phyloP scores from a whole-genome alignment of 129 eudicot genomes.

The Rutidosis leptorrhynchoides region DNA sequence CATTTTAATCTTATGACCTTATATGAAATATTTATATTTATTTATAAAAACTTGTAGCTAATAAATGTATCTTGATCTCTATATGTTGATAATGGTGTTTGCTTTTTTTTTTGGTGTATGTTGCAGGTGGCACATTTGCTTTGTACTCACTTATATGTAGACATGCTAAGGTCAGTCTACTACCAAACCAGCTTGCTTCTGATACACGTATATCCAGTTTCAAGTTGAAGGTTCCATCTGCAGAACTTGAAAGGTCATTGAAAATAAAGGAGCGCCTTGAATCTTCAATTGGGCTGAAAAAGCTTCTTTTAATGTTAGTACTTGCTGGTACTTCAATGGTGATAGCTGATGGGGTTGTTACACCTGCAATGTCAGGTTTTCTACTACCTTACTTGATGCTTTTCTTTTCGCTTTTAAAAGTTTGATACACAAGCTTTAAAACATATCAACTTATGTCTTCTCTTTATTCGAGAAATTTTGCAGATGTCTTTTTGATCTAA shows the following conservation, averaged over 20 bases:
- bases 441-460: slow-evolving; percentile 2
- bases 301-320: slow-evolving; percentile 76
- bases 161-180: slow-evolving; percentile 93
- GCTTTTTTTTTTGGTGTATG: slow-evolving; percentile 10
- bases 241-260: slow-evolving; percentile 92
- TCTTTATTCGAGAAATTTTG: slow-evolving; percentile 10
- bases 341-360: slow-evolving; percentile 94
- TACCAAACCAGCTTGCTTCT: slow-evolving; percentile 85
- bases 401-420: slow-evolving; percentile 5
- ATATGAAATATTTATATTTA: neutral
- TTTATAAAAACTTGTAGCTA: slow-evolving; percentile 2
- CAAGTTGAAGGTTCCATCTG: slow-evolving; percentile 87
- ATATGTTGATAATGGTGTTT: neutral
- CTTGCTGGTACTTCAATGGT: slow-evolving; percentile 98
- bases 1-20: slow-evolving; percentile 6
- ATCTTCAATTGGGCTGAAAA: slow-evolving; percentile 64
- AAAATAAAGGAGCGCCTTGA: slow-evolving; percentile 81
- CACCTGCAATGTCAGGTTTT: slow-evolving; percentile 97
- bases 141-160: slow-evolving; percentile 91
- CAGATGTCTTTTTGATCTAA: slow-evolving; percentile 12
- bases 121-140: slow-evolving; percentile 95
- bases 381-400: slow-evolving; percentile 9
- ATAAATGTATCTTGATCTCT: neutral
- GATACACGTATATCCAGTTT: slow-evolving; percentile 94
- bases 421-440: slow-evolving; percentile 11